Conservation (phyloP, 2,329 filamentous ascomycete genomes). For the Hysterium pulicare region DNA sequence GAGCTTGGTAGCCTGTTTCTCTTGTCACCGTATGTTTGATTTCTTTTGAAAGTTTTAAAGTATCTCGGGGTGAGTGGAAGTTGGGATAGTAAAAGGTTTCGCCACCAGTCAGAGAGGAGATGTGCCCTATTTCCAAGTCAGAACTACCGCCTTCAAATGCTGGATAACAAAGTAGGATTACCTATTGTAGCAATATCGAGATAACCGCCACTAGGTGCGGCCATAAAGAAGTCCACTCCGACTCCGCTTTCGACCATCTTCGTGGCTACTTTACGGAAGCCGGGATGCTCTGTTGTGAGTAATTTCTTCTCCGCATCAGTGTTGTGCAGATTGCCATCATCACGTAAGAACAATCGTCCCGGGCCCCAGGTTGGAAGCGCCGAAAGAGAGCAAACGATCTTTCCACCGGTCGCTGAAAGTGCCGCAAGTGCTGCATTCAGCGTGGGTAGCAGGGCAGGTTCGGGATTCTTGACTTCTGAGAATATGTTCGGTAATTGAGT, state of each 20-base stretch:
- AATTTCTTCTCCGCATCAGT: conserved; percentile 91
- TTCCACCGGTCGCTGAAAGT: conserved; percentile 82
- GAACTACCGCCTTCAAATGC: conserved; percentile 11
- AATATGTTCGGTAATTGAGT: conserved; percentile 82
- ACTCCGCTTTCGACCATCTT: conserved; percentile 85
- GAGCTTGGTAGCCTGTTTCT: conserved; percentile 89
- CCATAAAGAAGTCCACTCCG: conserved; percentile 92
- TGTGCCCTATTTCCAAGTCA: conserved; percentile 58
- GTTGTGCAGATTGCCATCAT: conserved; percentile 75
- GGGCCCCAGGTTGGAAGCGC: conserved; percentile 91
- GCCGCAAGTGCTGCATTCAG: conserved; percentile 82
- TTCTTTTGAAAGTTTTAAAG: conserved; percentile 77
- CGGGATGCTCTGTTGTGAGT: conserved; percentile 83
- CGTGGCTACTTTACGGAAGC: conserved; percentile 79
- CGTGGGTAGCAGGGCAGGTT: conserved; percentile 80
- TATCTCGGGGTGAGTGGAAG: conserved; percentile 83
- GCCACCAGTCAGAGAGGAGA: conserved; percentile 84
- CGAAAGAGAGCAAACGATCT: conserved; percentile 82
- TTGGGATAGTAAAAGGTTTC: conserved; percentile 98
- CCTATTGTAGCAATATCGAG: conserved; percentile 90
- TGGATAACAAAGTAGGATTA: conserved; percentile 39
- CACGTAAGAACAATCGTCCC: conserved; percentile 77
- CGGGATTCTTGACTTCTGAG: conserved; percentile 80
- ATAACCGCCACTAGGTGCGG: conserved; percentile 84
- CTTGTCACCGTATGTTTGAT: conserved; percentile 81